Conservation (phyloP, 2,329 filamentous ascomycete species). For the Fusarium sp. region DNA sequence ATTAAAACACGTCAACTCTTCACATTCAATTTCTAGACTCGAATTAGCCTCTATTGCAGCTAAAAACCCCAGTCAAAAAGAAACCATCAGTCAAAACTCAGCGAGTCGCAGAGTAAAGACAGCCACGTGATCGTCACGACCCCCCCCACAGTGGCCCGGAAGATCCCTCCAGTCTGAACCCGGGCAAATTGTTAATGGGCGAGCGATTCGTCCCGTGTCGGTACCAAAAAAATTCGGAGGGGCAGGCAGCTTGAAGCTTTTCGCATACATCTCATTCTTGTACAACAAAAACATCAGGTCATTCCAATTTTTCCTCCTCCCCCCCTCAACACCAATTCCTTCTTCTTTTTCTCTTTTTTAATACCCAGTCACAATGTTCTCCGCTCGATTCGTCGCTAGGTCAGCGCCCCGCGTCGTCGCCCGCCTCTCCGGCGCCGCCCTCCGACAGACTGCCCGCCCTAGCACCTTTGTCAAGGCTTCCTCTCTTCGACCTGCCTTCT, state of each 20-base stretch:
- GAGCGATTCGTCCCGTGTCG: not conserved
- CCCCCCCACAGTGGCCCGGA: slow-evolving; percentile 28
- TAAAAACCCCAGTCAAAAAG: not conserved
- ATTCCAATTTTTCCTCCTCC: slow-evolving; percentile 22
- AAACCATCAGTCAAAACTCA: not conserved
- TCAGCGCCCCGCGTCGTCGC: slow-evolving; percentile 73
- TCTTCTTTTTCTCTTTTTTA: not conserved
- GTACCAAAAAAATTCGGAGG: slow-evolving; percentile 39
- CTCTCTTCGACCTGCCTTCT: slow-evolving; percentile 55
- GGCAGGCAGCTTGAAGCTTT: slow-evolving; percentile 27
- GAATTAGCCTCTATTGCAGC: not conserved
- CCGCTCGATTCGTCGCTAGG: slow-evolving; percentile 73
- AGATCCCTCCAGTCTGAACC: slow-evolving; percentile 31
- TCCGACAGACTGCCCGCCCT: slow-evolving; percentile 64
- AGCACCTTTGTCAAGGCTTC: slow-evolving; percentile 61
- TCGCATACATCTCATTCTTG: slow-evolving; percentile 22
- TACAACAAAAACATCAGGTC: slow-evolving; percentile 13
- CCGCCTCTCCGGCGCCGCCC: slow-evolving; percentile 65
- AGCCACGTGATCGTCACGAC: slow-evolving; percentile 28
- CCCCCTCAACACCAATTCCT: not conserved
- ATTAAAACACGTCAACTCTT: not conserved
- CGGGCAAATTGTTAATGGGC: slow-evolving; percentile 32
- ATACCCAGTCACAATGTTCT: slow-evolving; percentile 69
- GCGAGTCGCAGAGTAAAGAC: not conserved
- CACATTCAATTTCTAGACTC: not conserved